Evolutionary conservation across 164 flowering plant species (phyloP).

Genomic region (Buxus sempervirens): DNA sequence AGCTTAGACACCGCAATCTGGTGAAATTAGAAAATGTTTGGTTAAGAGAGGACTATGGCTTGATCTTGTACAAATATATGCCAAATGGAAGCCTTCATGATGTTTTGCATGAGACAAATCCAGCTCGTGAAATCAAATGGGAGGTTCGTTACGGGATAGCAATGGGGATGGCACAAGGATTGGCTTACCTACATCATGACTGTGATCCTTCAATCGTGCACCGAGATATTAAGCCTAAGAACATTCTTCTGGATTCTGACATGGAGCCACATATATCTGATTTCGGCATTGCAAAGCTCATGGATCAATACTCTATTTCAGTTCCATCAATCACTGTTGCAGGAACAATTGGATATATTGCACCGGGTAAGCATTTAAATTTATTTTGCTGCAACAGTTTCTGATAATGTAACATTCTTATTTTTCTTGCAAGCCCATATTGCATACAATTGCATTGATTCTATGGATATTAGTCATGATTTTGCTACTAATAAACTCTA

Average conservation of each 20-base stretch:
- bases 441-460: no score
- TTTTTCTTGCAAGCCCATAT: neutral
- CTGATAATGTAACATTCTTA: no score
- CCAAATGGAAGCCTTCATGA: constrained; percentile 78
- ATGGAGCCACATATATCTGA: constrained; percentile 88
- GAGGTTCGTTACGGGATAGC: constrained; percentile 60
- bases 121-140: constrained; percentile 44
- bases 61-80: constrained; percentile 66
- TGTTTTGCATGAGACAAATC: constrained; percentile 45
- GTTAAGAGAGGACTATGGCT: constrained; percentile 62
- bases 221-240: constrained; percentile 76
- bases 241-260: constrained; percentile 69
- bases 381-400: neutral
- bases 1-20: constrained; percentile 71
- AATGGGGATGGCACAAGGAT: constrained; percentile 68
- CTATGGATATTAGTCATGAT: no score
- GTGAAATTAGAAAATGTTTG: constrained; percentile 63
- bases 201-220: constrained; percentile 72
- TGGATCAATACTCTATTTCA: constrained; percentile 49
- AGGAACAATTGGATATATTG: constrained; percentile 79
- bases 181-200: constrained; percentile 76
- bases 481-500: neutral
- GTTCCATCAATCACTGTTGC: constrained; percentile 30
- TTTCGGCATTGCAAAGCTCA: constrained; percentile 80
- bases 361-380: constrained; percentile 57